Evolutionary conservation across 176 grass and related monocot genomes (phyloP).

Genomic region (Neostapfia colusana): DNA sequence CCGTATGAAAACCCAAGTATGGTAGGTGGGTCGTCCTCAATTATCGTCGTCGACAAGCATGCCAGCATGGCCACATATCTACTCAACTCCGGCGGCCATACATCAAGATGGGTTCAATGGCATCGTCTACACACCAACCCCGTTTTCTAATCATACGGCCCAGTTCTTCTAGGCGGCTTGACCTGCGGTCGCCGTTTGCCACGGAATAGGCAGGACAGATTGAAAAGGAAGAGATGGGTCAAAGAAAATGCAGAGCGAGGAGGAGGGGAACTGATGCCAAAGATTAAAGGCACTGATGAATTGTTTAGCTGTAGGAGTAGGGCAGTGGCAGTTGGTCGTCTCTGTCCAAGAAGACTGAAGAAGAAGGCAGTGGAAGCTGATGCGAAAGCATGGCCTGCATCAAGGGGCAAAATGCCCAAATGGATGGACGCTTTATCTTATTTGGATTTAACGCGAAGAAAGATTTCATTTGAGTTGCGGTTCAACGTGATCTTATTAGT

Average conservation of each 20-base stretch:
- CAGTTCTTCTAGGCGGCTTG: conserved; percentile 5
- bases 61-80: not conserved
- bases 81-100: not conserved
- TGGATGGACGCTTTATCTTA: not conserved
- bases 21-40: conserved; percentile 1
- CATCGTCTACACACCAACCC: not conserved
- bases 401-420: not conserved
- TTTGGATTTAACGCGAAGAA: not conserved
- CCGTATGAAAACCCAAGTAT: not conserved
- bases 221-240: not conserved
- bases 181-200: not conserved
- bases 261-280: conserved; percentile 5
- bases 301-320: conserved; percentile 14
- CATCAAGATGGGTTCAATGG: not conserved
- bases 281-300: not conserved
- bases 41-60: not conserved
- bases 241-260: not conserved
- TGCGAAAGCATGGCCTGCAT: not conserved
- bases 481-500: not conserved
- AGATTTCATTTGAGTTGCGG: not conserved
- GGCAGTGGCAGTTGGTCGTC: not conserved
- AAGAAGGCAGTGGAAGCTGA: not conserved
- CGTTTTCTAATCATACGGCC: not conserved
- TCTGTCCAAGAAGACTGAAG: not conserved
- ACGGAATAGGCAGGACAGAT: not conserved